These are phyloP conservation scores for Salix caprea DNA, from an alignment of 345 rosid species.

Conservation along the genomic window DNA sequence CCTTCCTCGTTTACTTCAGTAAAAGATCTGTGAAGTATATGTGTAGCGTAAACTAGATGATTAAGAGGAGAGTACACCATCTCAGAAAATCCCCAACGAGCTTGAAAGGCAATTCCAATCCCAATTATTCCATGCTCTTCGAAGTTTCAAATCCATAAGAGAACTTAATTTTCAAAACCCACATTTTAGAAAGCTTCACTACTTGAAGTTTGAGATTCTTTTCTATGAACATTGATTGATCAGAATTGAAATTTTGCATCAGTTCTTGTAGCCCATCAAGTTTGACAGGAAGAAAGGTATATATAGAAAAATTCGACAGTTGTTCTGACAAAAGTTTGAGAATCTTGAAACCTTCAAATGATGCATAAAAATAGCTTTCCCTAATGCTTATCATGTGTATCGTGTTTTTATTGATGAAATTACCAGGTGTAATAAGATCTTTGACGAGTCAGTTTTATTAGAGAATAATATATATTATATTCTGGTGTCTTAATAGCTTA, in stretches of 20 bases:
- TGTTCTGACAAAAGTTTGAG: not conserved
- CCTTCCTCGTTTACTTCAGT: slow-evolving; percentile 17
- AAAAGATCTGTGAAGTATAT: slow-evolving; percentile 8
- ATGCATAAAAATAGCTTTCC: not conserved
- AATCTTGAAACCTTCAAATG: slow-evolving; percentile 6
- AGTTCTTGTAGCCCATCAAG: slow-evolving; percentile 9
- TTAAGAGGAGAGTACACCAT: not conserved
- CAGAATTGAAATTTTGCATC: not conserved
- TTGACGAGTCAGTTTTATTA: not conserved
- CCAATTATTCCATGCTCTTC: not conserved
- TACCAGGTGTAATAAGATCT: not conserved
- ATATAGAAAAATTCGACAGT: slow-evolving; percentile 5
- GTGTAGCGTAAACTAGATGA: not conserved
- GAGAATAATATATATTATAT: too few species aligned
- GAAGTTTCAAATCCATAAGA: not conserved
- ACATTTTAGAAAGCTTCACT: not conserved
- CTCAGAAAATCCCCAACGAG: not conserved
- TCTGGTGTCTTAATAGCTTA: accelerated
- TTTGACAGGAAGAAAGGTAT: slow-evolving; percentile 1
- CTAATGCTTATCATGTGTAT: not conserved
- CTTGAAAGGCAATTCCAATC: slow-evolving; percentile 6
- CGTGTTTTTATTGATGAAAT: not conserved
- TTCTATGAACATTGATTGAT: not conserved
- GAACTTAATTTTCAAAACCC: slow-evolving; percentile 19
- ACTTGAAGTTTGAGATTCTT: not conserved